Conservation (phyloP, 148 eudicot species). For the Vaccinium myrtillus region DNA sequence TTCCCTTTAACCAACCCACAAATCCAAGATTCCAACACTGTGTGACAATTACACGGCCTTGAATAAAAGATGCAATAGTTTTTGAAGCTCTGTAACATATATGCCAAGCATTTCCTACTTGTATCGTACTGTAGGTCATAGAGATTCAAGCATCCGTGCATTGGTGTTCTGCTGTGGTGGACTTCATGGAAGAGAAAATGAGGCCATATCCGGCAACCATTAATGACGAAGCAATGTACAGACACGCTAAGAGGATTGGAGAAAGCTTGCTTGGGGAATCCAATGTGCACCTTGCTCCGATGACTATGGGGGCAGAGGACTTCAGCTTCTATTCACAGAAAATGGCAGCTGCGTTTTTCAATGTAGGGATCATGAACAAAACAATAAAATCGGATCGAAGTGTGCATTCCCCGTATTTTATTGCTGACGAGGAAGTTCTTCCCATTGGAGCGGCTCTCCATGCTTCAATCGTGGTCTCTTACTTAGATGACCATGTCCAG, state of each 20-base stretch:
- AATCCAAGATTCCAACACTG: neutral
- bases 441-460: constrained; percentile 50
- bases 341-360: constrained; percentile 26
- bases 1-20: neutral
- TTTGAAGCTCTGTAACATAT: neutral
- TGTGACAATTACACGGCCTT: neutral
- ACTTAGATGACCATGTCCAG: constrained; percentile 15
- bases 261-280: constrained; percentile 31
- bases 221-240: constrained; percentile 30
- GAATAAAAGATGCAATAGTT: neutral
- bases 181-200: constrained; percentile 40
- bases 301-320: constrained; percentile 42
- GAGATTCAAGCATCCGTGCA: constrained; percentile 39
- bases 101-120: neutral
- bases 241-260: constrained; percentile 22
- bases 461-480: constrained; percentile 40
- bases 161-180: constrained; percentile 31
- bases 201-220: constrained; percentile 36
- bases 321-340: constrained; percentile 41
- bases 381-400: constrained; percentile 13
- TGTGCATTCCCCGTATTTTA: constrained; percentile 35
- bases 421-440: constrained; percentile 41
- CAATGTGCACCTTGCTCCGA: constrained; percentile 24
- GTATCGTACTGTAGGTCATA: constrained; percentile 27
- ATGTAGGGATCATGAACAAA: constrained; percentile 29